Base-by-base conservation (phyloP, 139 green algal species). In the Chlamydomonas schloesseri region DNA sequence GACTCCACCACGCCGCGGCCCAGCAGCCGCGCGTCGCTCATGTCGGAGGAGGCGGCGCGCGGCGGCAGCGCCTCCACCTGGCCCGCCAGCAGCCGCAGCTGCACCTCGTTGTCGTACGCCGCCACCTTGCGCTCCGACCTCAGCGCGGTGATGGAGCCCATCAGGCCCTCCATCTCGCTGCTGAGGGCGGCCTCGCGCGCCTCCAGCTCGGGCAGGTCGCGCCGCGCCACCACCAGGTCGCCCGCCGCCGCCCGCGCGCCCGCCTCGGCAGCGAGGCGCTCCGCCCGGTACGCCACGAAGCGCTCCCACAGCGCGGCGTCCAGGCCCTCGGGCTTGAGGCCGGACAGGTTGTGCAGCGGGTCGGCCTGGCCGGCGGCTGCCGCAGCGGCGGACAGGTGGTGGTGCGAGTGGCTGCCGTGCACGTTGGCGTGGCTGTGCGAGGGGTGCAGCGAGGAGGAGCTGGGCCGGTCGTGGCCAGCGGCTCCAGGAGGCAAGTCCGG, bases 31-130 rank as follows among this genome's bases (percentile, higher is more conserved):
- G 91, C 93, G 50, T 94, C 82, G 3, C 53, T 65, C 72, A 89
- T 42, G 55, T 88, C 83, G 9, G 64, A 68, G 2, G 79, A 82
- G 29, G 90, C 71, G 26, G 64, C n/a, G 23, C 31, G 71, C 67
- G 68, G 58, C 57, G 70, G 68, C 65, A n/a, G 33, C 68, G 72
- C 73, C 74, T 83, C 75, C 78, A 95, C 86, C 89, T 94, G 91
- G 9, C 93, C 94, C 69, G 93, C 91, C 87, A 93, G 94, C 28
- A 97, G 87, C 33, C 53, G 74, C 60, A 97, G 85, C 67, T 91
- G 88, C 58, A 96, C 29, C 62, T 93, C 89, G 4, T 91, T 69
- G 74, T 97, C 88, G 36, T 91, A 81, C 42, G 85, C 70, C n/a
- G 86, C 86, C 11, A 79, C 53, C 26, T 72, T 53, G 28, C 88